These are phyloP conservation scores for Phialophora chinensis DNA, from an alignment of 2,329 filamentous ascomycete species.

Conservation along the genomic window DNA sequence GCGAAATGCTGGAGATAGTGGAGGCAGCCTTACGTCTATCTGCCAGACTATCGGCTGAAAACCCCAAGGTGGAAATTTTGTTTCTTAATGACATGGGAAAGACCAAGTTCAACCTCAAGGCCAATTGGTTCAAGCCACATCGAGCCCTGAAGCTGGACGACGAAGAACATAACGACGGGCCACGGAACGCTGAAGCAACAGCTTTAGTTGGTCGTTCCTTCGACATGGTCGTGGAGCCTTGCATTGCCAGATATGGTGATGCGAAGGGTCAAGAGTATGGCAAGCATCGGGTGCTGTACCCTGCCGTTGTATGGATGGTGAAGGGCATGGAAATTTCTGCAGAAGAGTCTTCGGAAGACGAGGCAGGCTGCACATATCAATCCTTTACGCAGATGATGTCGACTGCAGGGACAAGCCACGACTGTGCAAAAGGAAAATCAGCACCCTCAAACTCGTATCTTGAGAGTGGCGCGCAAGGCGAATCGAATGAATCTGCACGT, in stretches of 20 bases:
- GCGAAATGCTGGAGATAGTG: neutral
- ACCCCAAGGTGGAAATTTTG: neutral
- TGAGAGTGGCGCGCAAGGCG: neutral
- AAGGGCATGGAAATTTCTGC: neutral
- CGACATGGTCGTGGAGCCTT: conserved; percentile 6
- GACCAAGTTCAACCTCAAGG: neutral
- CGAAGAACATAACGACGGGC: neutral
- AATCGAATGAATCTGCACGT: neutral
- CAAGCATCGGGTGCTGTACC: neutral
- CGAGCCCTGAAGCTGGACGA: neutral
- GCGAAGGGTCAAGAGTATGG: neutral
- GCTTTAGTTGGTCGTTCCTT: neutral
- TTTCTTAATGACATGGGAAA: neutral
- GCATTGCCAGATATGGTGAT: neutral
- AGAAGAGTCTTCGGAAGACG: neutral
- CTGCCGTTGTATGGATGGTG: neutral
- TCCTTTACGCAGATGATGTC: neutral
- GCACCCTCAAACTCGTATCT: neutral
- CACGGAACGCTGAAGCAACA: neutral
- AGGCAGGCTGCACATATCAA: neutral
- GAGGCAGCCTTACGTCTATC: conserved; percentile 4
- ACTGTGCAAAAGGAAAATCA: neutral
- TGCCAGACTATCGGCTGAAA: neutral
- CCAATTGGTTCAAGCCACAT: neutral
- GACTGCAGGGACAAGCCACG: neutral